Percentiles rank a stretch among this genome's conserved stretches.
These are phyloP conservation scores for Xylariaceae sp. DNA, from an alignment of 2,329 filamentous ascomycete genomes.

Conservation along the genomic window DNA sequence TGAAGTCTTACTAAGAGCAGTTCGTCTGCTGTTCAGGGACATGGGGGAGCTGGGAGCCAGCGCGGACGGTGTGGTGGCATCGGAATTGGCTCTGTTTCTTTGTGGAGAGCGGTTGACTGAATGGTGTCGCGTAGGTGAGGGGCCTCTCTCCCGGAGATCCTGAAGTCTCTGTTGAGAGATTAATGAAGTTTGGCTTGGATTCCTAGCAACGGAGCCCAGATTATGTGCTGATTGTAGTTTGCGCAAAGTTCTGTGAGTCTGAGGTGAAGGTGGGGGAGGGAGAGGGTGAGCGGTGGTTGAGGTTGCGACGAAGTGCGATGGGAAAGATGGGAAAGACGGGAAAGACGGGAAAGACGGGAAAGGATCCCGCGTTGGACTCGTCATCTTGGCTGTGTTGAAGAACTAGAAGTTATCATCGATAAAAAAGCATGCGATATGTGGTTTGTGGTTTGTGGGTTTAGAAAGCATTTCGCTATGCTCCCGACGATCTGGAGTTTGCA, in stretches of 20 bases:
- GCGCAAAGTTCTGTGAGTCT: slow-evolving; percentile 68
- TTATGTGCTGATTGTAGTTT: slow-evolving; percentile 77
- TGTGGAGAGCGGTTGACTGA: slow-evolving; percentile 49
- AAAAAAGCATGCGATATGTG: too few species aligned
- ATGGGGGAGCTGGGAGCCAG: slow-evolving; percentile 43
- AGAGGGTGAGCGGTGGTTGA: slow-evolving; percentile 48
- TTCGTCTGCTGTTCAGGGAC: slow-evolving; percentile 44
- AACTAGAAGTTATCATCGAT: slow-evolving; percentile 13
- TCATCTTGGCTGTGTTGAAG: slow-evolving; percentile 26
- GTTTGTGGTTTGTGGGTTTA: slow-evolving; percentile 5
- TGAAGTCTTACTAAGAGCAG: slow-evolving; percentile 48
- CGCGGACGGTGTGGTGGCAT: slow-evolving; percentile 54
- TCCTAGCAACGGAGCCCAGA: slow-evolving; percentile 57
- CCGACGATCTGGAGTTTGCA: background rate
- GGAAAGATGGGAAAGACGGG: slow-evolving; percentile 29
- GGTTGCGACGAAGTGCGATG: slow-evolving; percentile 30
- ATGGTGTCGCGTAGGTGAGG: slow-evolving; percentile 42
- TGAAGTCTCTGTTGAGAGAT: slow-evolving; percentile 65
- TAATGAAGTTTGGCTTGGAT: slow-evolving; percentile 54
- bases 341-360: slow-evolving; percentile 33
- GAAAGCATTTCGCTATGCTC: background rate
- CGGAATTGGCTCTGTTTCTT: slow-evolving; percentile 72
- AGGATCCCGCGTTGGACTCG: slow-evolving; percentile 35
- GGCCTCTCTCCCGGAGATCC: slow-evolving; percentile 34
- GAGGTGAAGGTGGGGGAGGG: slow-evolving; percentile 62